These are phyloP conservation scores for Globisporangium ultimum DNA, from an alignment of 352 stramenopile genomes.

Conservation along the genomic window DNA sequence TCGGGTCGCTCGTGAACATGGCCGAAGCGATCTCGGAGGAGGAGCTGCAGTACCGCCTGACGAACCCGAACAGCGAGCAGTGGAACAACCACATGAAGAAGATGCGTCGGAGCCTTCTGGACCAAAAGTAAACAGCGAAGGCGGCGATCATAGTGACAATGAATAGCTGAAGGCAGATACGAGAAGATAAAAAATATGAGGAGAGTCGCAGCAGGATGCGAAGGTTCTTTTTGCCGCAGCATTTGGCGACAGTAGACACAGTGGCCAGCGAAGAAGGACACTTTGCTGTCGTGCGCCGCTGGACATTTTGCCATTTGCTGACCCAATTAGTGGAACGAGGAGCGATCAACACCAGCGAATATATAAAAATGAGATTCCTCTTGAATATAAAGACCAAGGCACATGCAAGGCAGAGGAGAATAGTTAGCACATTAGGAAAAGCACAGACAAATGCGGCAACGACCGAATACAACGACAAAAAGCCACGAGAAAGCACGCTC, in stretches of 20 bases:
- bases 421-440: slow-evolving; percentile 3
- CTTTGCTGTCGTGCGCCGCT: too few relatives aligned
- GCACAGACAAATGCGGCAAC: slow-evolving; percentile 6
- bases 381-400: too few relatives aligned
- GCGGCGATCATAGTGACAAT: slow-evolving; percentile 4
- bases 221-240: too few relatives aligned
- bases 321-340: too few relatives aligned
- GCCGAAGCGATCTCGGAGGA: slow-evolving; percentile 88
- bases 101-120: slow-evolving; percentile 67
- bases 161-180: not conserved
- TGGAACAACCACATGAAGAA: slow-evolving; percentile 85
- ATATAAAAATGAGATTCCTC: too few relatives aligned
- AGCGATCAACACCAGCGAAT: too few relatives aligned
- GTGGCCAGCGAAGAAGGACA: too few relatives aligned
- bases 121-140: slow-evolving; percentile 44
- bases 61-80: slow-evolving; percentile 60
- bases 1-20: slow-evolving; percentile 90
- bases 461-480: not conserved
- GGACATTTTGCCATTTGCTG: too few relatives aligned
- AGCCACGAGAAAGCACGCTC: not conserved
- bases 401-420: too few relatives aligned
- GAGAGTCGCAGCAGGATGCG: too few relatives aligned
- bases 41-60: slow-evolving; percentile 87
- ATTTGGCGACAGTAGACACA: too few relatives aligned
- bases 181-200: slow-evolving; percentile 1